These are phyloP conservation scores for Auriscalpium orientale DNA, from an alignment of 768 basidiomycete species.

Conservation along the genomic window DNA sequence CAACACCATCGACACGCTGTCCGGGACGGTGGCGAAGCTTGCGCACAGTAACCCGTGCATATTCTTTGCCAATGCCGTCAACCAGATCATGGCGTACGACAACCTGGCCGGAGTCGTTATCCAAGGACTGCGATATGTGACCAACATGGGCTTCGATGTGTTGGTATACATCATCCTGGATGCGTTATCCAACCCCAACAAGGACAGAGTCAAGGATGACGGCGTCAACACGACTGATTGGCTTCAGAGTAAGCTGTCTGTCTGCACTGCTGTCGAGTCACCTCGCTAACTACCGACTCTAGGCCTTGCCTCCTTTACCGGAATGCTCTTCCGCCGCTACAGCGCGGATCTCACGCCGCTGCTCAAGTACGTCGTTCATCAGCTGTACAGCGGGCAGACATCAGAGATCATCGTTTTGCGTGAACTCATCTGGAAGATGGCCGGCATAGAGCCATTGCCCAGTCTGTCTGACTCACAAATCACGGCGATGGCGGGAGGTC, in stretches of 20 bases:
- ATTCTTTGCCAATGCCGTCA: slow-evolving; percentile 82
- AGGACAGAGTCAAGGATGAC: slow-evolving; percentile 81
- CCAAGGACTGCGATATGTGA: slow-evolving; percentile 81
- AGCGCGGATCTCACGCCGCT: slow-evolving; percentile 77
- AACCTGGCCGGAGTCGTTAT: slow-evolving; percentile 88
- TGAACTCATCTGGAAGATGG: slow-evolving; percentile 92
- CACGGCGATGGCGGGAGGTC: slow-evolving; percentile 85
- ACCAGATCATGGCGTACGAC: slow-evolving; percentile 94
- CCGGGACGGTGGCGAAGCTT: slow-evolving; percentile 84
- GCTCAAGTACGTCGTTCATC: slow-evolving; percentile 86
- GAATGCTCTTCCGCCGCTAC: slow-evolving; percentile 85
- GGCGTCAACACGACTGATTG: slow-evolving; percentile 87
- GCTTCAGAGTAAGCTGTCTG: slow-evolving; percentile 72
- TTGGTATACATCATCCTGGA: slow-evolving; percentile 83
- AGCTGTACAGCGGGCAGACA: slow-evolving; percentile 73
- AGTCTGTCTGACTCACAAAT: slow-evolving; percentile 87
- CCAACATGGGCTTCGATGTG: slow-evolving; percentile 92
- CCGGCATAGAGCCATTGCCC: slow-evolving; percentile 85
- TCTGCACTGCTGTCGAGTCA: slow-evolving; percentile 1
- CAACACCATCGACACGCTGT: slow-evolving; percentile 76
- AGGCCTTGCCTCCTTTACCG: slow-evolving; percentile 92
- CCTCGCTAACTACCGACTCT: slow-evolving; percentile 13
- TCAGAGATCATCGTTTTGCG: slow-evolving; percentile 89
- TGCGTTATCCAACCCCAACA: slow-evolving; percentile 75
- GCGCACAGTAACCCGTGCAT: slow-evolving; percentile 93